Percentiles rank a stretch among this genome's conserved stretches.
phyloP scores from a whole-genome alignment of 805 yeast species.

The Nakazawaea holstii region DNA sequence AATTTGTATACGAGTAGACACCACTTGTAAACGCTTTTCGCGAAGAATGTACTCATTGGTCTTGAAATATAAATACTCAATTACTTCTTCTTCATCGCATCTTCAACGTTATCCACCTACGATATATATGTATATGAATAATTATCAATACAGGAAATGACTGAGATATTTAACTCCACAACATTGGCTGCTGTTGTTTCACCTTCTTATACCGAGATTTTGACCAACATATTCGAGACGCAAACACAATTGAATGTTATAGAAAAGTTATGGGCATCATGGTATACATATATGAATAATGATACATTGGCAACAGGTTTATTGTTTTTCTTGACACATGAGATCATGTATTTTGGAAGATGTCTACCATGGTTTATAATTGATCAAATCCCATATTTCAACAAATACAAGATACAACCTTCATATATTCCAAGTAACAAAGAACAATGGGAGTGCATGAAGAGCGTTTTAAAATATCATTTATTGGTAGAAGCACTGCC shows the following conservation, averaged over 20 bases:
- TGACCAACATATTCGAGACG: slow-evolving; percentile 27
- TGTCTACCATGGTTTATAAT: slow-evolving; percentile 55
- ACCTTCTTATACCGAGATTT: slow-evolving; percentile 28
- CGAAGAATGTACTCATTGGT: too few species aligned
- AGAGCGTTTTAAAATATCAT: slow-evolving; percentile 51
- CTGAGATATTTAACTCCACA: slow-evolving; percentile 27
- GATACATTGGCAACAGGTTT: slow-evolving; percentile 56
- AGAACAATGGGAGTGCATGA: slow-evolving; percentile 60
- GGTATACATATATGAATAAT: slow-evolving; percentile 48
- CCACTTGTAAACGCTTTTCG: too few species aligned
- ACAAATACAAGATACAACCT: slow-evolving; percentile 49
- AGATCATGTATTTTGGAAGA: slow-evolving; percentile 52
- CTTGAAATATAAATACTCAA: background rate
- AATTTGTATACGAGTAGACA: too few species aligned
- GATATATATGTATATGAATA: background rate
- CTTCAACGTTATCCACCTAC: background rate
- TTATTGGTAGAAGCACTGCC: slow-evolving; percentile 56
- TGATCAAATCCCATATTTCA: slow-evolving; percentile 46
- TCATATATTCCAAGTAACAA: slow-evolving; percentile 44
- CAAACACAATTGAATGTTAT: slow-evolving; percentile 37
- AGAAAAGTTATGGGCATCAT: slow-evolving; percentile 51
- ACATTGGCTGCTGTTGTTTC: slow-evolving; percentile 17
- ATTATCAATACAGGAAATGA: slow-evolving; percentile 16
- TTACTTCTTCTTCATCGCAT: background rate
- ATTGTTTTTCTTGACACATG: slow-evolving; percentile 49